Percentiles rank a stretch among this genome's conserved stretches.
Evolutionary conservation across 345 rosid genomes (phyloP).

Genomic region (sweet orange (Citrus sinensis)): DNA sequence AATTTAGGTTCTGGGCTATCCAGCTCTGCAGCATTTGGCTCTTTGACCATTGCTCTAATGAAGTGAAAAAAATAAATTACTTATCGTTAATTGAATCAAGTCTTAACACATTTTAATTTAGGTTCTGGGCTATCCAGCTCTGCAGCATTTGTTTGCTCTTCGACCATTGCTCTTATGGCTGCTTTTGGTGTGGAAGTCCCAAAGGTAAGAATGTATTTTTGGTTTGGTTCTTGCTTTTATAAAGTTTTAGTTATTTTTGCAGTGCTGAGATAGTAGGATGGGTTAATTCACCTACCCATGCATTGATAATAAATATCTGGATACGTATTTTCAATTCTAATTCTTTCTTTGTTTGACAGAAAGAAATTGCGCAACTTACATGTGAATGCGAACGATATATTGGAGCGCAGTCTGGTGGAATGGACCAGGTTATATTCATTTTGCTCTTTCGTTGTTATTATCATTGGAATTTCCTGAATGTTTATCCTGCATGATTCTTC

Average conservation of each 20-base stretch:
- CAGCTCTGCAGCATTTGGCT: slow-evolving; percentile 97
- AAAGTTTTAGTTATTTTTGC: background rate
- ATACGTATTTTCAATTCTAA: background rate
- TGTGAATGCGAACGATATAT: slow-evolving; percentile 94
- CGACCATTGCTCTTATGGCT: slow-evolving; percentile 96
- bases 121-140: slow-evolving; percentile 98
- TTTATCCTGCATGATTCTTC: background rate
- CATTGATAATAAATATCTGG: background rate
- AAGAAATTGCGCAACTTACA: slow-evolving; percentile 94
- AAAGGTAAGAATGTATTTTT: slow-evolving; percentile 47
- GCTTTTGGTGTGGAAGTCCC: slow-evolving; percentile 58
- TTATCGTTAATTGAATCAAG: background rate
- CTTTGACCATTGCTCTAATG: slow-evolving; percentile 90
- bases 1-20: slow-evolving; percentile 84
- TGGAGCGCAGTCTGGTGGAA: slow-evolving; percentile 99
- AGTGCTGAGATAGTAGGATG: background rate
- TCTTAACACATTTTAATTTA: slow-evolving; percentile 21
- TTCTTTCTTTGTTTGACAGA: slow-evolving; percentile 40
- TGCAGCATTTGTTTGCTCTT: slow-evolving; percentile 92
- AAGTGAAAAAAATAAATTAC: too few species aligned
- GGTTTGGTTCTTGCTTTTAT: background rate
- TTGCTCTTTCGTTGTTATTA: background rate
- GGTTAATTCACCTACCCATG: background rate
- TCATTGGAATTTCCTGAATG: background rate
- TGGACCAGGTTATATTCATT: slow-evolving; percentile 75